Percentiles rank a stretch among this genome's conserved stretches.
Conservation (phyloP, 257 asterid species). For the Solanum clarkiae region DNA sequence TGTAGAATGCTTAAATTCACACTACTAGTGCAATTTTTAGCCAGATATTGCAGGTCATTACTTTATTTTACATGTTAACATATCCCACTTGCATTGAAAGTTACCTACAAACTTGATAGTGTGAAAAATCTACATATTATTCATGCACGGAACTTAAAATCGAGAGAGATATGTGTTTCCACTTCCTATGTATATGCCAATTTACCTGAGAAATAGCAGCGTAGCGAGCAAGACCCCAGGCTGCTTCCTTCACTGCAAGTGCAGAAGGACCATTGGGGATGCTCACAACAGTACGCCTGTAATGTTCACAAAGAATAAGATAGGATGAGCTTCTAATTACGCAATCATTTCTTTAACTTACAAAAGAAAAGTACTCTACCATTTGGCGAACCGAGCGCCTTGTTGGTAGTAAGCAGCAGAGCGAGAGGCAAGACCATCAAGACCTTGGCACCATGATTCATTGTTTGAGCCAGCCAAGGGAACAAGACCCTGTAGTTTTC, state of each 20-base stretch:
- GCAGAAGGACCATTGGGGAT: conserved; percentile 68
- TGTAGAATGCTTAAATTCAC: not conserved
- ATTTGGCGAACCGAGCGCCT: conserved; percentile 70
- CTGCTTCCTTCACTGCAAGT: conserved; percentile 74
- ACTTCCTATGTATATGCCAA: not conserved
- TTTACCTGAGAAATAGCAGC: conserved; percentile 68
- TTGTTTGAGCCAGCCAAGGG: conserved; percentile 57
- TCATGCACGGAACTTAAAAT: not conserved
- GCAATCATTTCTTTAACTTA: not conserved
- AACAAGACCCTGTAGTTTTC: conserved; percentile 47
- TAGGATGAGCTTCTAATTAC: not conserved
- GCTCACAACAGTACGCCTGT: conserved; percentile 75
- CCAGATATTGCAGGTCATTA: not conserved
- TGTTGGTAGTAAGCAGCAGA: conserved; percentile 74
- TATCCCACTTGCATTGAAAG: not conserved
- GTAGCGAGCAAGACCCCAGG: conserved; percentile 83
- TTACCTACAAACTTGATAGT: not conserved
- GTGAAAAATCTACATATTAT: not conserved
- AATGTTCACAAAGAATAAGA: not conserved
- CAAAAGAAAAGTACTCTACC: conserved; percentile 10
- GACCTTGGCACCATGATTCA: conserved; percentile 86
- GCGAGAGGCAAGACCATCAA: conserved; percentile 73
- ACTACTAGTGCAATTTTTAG: not conserved
- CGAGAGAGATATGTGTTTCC: not conserved
- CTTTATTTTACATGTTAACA: not conserved